Evolutionary conservation across 169 alveolate species (phyloP), one percentile per base, ranked within the genome.

Genomic region (Perkinsus marinus): DNA sequence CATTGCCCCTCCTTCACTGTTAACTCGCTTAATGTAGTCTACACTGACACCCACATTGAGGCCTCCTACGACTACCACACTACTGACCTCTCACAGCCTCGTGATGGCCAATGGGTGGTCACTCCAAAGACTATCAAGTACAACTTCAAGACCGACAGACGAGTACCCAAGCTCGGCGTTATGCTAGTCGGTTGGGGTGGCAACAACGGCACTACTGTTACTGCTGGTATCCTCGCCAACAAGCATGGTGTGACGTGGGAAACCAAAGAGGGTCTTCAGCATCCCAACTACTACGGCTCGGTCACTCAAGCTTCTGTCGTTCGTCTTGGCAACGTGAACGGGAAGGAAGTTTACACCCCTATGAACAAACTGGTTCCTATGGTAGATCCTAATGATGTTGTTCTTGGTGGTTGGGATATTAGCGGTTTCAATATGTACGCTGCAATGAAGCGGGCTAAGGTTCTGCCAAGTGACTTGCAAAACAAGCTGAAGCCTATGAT

Each of bases 101-200:
- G 26, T 17, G 68, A 43, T 43, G 68, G 68, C 17, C 26, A 43
- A 9, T 43, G 68, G 68, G 68, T 43, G 9, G 68, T 43, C 68
- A 43, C 9, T 9, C 68, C 68, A 9, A 43, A 43, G 68, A 43
- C 68, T 17, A 17, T 43, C 68, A 9, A 43, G 68, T 43, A 43
- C 17, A 9, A 43, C 68, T 43, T 43, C 68, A 43, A 43, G 68
- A 91, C 92, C 69, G 90, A 68, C 39, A 39, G 26, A n/a, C 90
- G 68, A 17, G 92, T 91, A 36, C 92, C 90, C 39, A 96, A 96
- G 96, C 47, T 96, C 92, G 99, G 99, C 68, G 96, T 97, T 6
- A 94, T 97, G 96, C 91, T 97, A 22, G 96, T 96, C 3, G 99
- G 99, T 2, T 94, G 95, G 94, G 98, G 98, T 69, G 99, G 99